phyloP scores from a whole-genome alignment of 2,329 filamentous ascomycete species.

The Ascochyta rabiei region DNA sequence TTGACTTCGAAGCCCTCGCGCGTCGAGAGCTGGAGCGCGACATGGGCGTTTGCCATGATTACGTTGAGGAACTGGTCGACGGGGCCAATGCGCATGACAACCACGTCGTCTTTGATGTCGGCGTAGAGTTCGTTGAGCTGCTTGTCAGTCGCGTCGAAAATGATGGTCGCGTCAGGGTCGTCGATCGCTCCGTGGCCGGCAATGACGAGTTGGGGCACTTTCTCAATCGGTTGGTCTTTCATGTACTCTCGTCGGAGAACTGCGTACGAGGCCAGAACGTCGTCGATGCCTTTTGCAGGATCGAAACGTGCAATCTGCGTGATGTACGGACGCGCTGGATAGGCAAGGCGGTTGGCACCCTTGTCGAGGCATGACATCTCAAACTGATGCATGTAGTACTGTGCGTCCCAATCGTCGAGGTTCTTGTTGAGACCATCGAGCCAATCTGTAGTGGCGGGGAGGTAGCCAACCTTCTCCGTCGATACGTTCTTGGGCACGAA shows the following conservation, averaged over 20 bases:
- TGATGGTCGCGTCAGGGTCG: conserved; percentile 74
- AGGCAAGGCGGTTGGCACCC: conserved; percentile 64
- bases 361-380: conserved; percentile 65
- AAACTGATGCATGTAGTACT: conserved; percentile 78
- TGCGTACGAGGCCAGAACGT: conserved; percentile 76
- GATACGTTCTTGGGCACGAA: conserved; percentile 76
- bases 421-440: conserved; percentile 81
- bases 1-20: conserved; percentile 87
- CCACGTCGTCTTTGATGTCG: conserved; percentile 61
- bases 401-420: conserved; percentile 71
- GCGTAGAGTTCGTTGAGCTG: conserved; percentile 66
- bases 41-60: conserved; percentile 72
- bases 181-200: conserved; percentile 82
- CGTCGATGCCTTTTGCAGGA: conserved; percentile 80
- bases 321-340: conserved; percentile 72
- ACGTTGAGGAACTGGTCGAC: conserved; percentile 82
- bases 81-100: conserved; percentile 76
- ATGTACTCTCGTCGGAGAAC: conserved; percentile 70
- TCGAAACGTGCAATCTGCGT: conserved; percentile 83
- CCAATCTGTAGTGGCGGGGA: conserved; percentile 85
- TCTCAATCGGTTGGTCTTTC: conserved; percentile 54
- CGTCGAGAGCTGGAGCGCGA: conserved; percentile 79
- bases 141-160: conserved; percentile 75
- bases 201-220: conserved; percentile 74
- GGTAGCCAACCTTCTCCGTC: conserved; percentile 70